phyloP scores from a whole-genome alignment of 2,329 filamentous ascomycete genomes.

The Hypoxylon sp. region DNA sequence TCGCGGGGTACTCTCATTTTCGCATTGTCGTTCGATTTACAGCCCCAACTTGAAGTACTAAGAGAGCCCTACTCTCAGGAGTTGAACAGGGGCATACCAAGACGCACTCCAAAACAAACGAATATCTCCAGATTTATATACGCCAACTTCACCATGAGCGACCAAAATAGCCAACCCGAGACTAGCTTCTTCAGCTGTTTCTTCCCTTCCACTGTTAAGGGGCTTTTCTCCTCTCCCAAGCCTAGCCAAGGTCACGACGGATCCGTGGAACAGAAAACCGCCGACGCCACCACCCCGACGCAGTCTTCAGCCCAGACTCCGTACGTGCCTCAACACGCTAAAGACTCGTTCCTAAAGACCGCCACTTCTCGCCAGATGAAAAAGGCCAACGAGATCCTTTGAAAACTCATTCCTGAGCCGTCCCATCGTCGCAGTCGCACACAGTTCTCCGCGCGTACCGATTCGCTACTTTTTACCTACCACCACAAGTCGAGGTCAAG shows the following conservation, averaged over 20 bases:
- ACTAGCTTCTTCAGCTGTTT: neutral
- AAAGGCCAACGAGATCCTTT: conserved; percentile 56
- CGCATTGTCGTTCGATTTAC: neutral
- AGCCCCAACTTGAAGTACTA: neutral
- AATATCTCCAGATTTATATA: neutral
- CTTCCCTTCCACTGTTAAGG: neutral
- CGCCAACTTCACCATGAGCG: conserved; percentile 11
- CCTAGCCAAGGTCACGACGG: neutral
- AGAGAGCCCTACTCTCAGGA: neutral
- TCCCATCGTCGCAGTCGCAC: neutral
- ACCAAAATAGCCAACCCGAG: neutral
- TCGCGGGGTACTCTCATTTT: conserved; percentile 1
- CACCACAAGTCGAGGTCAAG: too few relatives aligned
- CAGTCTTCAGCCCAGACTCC: conserved; percentile 15
- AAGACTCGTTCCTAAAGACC: conserved; percentile 59
- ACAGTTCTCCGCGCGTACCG: neutral
- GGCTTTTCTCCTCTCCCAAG: neutral
- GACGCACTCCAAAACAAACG: neutral
- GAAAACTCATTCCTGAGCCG: conserved; percentile 14
- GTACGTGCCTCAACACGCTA: conserved; percentile 60
- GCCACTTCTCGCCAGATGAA: conserved; percentile 59
- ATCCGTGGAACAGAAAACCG: conserved; percentile 6
- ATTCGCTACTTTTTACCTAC: neutral
- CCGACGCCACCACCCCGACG: conserved; percentile 2
- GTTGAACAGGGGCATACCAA: neutral